phyloP scores from a whole-genome alignment of 495 filamentous ascomycete genomes.

The Choiromyces venosus region DNA sequence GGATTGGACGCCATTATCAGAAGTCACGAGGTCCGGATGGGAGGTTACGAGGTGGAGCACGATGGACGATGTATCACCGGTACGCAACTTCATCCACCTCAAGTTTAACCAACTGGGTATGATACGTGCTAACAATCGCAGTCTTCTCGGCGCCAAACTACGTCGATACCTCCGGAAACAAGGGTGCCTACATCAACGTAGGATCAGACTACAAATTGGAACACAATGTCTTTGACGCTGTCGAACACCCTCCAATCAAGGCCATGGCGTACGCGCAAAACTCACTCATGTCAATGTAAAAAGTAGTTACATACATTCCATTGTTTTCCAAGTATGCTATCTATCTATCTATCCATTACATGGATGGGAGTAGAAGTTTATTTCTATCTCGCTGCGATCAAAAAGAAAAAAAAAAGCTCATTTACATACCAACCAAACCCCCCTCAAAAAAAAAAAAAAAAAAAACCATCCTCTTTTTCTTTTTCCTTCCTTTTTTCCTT shows the following conservation, averaged over 20 bases:
- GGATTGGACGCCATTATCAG: slow-evolving; percentile 91
- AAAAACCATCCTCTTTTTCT: background rate
- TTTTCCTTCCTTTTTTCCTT: background rate
- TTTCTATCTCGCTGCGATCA: background rate
- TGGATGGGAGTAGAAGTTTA: background rate
- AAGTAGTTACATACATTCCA: background rate
- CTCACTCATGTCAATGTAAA: slow-evolving; percentile 60
- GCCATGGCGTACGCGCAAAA: slow-evolving; percentile 90
- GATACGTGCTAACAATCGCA: slow-evolving; percentile 38
- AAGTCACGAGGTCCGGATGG: slow-evolving; percentile 96
- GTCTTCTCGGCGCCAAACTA: slow-evolving; percentile 98
- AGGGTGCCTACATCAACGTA: slow-evolving; percentile 97
- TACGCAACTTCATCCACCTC: slow-evolving; percentile 42
- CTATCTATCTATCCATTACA: background rate
- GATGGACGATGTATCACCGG: slow-evolving; percentile 93
- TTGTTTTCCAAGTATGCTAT: background rate
- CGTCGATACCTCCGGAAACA: slow-evolving; percentile 96
- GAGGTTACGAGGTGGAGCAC: slow-evolving; percentile 95
- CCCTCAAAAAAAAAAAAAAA: background rate
- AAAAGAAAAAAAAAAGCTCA: background rate
- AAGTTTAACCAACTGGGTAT: slow-evolving; percentile 12
- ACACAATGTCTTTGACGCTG: slow-evolving; percentile 89
- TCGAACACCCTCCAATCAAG: slow-evolving; percentile 88
- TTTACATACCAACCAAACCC: too few relatives aligned
- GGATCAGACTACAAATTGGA: slow-evolving; percentile 83